A percentile compares a stretch with the other conserved stretches of the same genome.
phyloP scores from a whole-genome alignment of 352 stramenopile genomes.

The Phytophthora meadii region DNA sequence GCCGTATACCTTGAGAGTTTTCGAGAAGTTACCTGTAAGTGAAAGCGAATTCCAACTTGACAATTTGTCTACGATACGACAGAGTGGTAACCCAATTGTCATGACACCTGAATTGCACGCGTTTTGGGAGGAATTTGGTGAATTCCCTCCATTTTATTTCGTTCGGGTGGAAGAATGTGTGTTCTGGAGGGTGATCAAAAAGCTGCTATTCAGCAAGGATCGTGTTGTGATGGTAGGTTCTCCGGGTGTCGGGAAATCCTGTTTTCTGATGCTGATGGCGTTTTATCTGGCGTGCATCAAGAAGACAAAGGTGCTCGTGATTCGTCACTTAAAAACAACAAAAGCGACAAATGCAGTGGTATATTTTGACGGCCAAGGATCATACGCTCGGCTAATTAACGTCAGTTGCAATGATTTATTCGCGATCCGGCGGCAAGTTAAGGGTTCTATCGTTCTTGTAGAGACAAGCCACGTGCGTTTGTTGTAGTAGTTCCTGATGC shows the following conservation, averaged over 20 bases:
- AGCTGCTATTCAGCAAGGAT: slow-evolving; percentile 5
- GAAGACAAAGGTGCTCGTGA: slow-evolving; percentile 21
- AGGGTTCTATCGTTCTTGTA: slow-evolving; percentile 7
- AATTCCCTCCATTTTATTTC: slow-evolving; percentile 12
- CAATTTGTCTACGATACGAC: not conserved
- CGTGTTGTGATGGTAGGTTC: slow-evolving; percentile 29
- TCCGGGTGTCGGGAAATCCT: slow-evolving; percentile 30
- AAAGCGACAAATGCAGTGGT: slow-evolving; percentile 11
- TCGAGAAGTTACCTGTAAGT: too few species aligned
- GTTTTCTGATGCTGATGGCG: slow-evolving; percentile 30
- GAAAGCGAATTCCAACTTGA: slow-evolving; percentile 7
- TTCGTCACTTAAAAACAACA: slow-evolving; percentile 13
- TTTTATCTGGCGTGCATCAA: slow-evolving; percentile 28
- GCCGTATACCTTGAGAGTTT: too few species aligned
- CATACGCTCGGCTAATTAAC: slow-evolving; percentile 8
- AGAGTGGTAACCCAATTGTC: slow-evolving; percentile 6
- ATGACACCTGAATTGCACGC: slow-evolving; percentile 14
- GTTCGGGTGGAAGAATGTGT: slow-evolving; percentile 17
- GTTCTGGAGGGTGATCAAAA: slow-evolving; percentile 16
- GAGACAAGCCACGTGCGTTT: slow-evolving; percentile 12
- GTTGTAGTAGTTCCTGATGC: slow-evolving; percentile 10
- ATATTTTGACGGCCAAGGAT: slow-evolving; percentile 22
- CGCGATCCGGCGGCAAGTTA: not conserved
- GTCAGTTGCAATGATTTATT: not conserved
- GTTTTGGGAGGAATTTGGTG: slow-evolving; percentile 20